Evolutionary conservation across 306 rosid species (phyloP), one percentile per base, ranked within the genome.

Genomic region (Quercus mongolica): DNA sequence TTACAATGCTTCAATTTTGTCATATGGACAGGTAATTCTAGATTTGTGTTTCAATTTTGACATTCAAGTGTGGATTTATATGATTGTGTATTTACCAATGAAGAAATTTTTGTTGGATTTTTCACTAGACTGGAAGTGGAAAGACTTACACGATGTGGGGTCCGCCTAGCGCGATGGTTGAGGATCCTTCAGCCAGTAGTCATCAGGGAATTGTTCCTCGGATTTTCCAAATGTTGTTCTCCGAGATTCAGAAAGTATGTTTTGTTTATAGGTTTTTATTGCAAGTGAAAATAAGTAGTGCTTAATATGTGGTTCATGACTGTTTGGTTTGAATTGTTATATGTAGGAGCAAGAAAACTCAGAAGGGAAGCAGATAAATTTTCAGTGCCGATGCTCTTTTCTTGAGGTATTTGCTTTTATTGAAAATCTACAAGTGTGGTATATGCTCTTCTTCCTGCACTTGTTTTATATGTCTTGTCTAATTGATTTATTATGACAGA

Each of bases 61-160:
- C 0, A 71, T 44, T 30, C 70, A 17, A 19, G 62, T 59, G 26
- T 61, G 19, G 30, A 61, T 61, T 10, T 61, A 61, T 23, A 2
- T 61, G 5, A 14, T 20, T 12, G 5, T 26, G 28, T 31, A 54
- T 3, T 49, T 81, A 15, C 14, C 46, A 19, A 73, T 8, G n/a
- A 19, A 55, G 5, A 55, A 9, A 54, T 58, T 54, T 54, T 56
- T 51, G 19, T 79, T 75, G 80, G 44, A 41, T 73, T 77, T 15
- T 15, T 57, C 12, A 55, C 31, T 46, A 95, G 99, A 89, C 97
- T 76, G 99, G 98, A 72, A 90, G 91, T 57, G 99, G 99, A 62
- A 95, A 95, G 88, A 85, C 96, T 74, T 90, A 90, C 88, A 90
- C 99, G 17, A 90, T 95, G 88, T 95, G 99, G 98, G 99, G 99